phyloP scores from a whole-genome alignment of 2,329 filamentous ascomycete genomes.

The Hymenoscyphus fraxineus region DNA sequence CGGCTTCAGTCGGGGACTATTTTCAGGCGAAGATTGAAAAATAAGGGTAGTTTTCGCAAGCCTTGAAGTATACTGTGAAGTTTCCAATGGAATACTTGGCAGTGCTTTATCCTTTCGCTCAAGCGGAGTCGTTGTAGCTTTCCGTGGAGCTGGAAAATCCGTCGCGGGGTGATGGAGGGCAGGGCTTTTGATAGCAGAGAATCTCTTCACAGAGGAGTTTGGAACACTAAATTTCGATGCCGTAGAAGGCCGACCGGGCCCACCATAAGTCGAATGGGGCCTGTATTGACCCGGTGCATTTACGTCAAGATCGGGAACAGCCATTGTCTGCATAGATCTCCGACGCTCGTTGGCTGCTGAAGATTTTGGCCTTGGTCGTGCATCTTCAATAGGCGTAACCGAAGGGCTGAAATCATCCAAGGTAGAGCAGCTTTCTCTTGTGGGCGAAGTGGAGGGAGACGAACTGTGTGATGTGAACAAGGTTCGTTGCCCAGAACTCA shows the following conservation, averaged over 20 bases:
- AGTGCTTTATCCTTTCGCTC: conserved; percentile 4
- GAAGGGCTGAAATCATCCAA: conserved; percentile 25
- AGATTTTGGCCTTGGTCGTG: conserved; percentile 28
- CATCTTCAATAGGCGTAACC: conserved; percentile 22
- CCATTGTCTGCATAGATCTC: conserved; percentile 31
- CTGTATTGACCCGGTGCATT: conserved; percentile 20
- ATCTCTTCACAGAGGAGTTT: conserved; percentile 28
- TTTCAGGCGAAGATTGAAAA: background rate
- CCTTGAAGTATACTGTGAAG: background rate
- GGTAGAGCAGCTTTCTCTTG: conserved; percentile 46
- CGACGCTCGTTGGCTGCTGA: conserved; percentile 30
- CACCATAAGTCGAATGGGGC: conserved; percentile 27
- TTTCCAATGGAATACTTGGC: conserved; percentile 12
- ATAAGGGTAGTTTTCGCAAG: background rate
- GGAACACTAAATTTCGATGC: conserved; percentile 34
- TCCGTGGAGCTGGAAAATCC: conserved; percentile 3
- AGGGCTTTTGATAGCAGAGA: conserved; percentile 18
- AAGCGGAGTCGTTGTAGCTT: conserved; percentile 9
- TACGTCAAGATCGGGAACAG: conserved; percentile 21
- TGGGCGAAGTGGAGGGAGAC: conserved; percentile 55
- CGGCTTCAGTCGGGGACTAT: background rate
- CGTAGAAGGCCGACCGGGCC: conserved; percentile 16
- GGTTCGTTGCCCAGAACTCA: conserved; percentile 59
- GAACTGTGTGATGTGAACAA: conserved; percentile 56
- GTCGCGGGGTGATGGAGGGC: background rate